phyloP scores from a whole-genome alignment of 345 rosid species.

The Cochlearia excelsa region DNA sequence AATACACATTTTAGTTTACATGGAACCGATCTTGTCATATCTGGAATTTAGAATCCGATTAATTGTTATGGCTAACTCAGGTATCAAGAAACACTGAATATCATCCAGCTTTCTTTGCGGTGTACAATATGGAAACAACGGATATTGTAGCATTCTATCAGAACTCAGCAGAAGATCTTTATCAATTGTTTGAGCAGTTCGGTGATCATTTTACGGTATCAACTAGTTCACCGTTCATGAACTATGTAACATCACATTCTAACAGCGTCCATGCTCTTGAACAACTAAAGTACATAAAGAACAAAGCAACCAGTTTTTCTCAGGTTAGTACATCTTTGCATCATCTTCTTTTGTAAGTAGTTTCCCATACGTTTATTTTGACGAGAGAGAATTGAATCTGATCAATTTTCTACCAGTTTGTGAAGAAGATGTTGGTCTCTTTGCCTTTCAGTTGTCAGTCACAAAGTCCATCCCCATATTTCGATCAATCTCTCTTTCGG shows the following conservation, averaged over 20 bases:
- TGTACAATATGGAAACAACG: conserved; percentile 96
- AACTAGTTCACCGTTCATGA: conserved; percentile 58
- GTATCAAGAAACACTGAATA: conserved; percentile 65
- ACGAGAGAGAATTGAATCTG: conserved; percentile 1
- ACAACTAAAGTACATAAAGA: conserved; percentile 63
- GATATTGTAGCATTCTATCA: conserved; percentile 92
- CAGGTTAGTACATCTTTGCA: conserved; percentile 45
- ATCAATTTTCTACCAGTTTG: conserved; percentile 46
- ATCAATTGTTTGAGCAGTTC: conserved; percentile 74
- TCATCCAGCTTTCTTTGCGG: conserved; percentile 83
- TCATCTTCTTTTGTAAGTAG: not conserved
- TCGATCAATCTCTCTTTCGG: conserved; percentile 90
- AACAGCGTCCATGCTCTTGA: conserved; percentile 72
- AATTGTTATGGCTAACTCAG: conserved; percentile 40
- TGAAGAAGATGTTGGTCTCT: conserved; percentile 79
- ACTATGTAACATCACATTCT: conserved; percentile 84
- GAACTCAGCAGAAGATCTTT: conserved; percentile 88
- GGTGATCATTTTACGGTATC: conserved; percentile 77
- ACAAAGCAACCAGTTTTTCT: conserved; percentile 53
- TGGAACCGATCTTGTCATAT: not conserved
- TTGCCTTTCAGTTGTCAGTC: conserved; percentile 88
- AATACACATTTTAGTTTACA: not conserved
- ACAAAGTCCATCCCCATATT: conserved; percentile 95
- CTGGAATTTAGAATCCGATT: not conserved
- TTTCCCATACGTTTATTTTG: not conserved